phyloP scores from a whole-genome alignment of 345 rosid species.

The Abelmoschus esculentus region DNA sequence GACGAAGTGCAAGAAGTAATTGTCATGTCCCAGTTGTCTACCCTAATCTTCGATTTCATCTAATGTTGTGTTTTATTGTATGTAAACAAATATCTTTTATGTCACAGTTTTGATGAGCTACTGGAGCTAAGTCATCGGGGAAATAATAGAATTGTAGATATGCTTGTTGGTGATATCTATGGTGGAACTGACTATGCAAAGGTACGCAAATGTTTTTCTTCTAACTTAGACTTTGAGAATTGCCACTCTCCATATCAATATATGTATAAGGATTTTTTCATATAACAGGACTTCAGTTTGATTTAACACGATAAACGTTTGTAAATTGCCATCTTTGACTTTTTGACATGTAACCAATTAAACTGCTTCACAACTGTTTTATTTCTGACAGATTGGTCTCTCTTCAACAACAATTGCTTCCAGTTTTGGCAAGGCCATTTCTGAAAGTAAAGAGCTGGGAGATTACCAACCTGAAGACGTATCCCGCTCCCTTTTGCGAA shows the following conservation, averaged over 20 bases:
- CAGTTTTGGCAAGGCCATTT: slow-evolving; percentile 79
- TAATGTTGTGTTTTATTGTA: not conserved
- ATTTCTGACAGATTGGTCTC: slow-evolving; percentile 58
- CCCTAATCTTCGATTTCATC: not conserved
- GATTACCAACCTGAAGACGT: slow-evolving; percentile 73
- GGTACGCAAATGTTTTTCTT: slow-evolving; percentile 25
- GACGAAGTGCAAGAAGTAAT: slow-evolving; percentile 72
- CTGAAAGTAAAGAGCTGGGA: slow-evolving; percentile 59
- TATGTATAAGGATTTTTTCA: not conserved
- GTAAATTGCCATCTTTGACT: not conserved
- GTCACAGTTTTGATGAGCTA: slow-evolving; percentile 29
- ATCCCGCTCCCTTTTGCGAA: slow-evolving; percentile 63
- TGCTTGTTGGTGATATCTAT: slow-evolving; percentile 93
- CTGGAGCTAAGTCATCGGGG: slow-evolving; percentile 68
- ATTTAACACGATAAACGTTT: not conserved
- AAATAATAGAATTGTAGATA: slow-evolving; percentile 74
- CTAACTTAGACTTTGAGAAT: not conserved
- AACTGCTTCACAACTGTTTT: not conserved
- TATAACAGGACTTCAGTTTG: not conserved
- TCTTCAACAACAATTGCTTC: slow-evolving; percentile 70
- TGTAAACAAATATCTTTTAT: not conserved
- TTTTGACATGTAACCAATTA: slow-evolving; percentile 5
- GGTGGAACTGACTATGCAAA: slow-evolving; percentile 71
- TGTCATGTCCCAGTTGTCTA: slow-evolving; percentile 4
- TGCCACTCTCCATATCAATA: not conserved